Evolutionary conservation across 257 asterid species (phyloP).

Genomic region (Agastache rugosa): DNA sequence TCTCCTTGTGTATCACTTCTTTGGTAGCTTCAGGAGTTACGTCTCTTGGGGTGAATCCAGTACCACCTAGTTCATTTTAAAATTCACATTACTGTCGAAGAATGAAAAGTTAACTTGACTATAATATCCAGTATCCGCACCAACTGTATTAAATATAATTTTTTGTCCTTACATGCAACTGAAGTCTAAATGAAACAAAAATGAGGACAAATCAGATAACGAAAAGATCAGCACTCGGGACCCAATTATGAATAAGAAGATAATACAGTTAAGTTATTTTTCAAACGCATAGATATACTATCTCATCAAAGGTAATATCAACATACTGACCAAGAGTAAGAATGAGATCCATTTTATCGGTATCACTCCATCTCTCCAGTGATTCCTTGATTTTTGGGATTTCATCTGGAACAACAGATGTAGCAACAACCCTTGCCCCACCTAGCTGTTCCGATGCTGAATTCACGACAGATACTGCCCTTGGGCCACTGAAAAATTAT

Average conservation of each 20-base stretch:
- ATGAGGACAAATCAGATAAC: neutral
- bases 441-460: slow-evolving; percentile 84
- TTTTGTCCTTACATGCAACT: neutral
- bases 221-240: neutral
- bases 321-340: slow-evolving; percentile 81
- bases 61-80: slow-evolving; percentile 70
- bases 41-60: slow-evolving; percentile 95
- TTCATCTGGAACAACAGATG: slow-evolving; percentile 87
- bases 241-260: slow-evolving; percentile 6
- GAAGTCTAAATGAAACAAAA: slow-evolving; percentile 13
- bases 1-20: slow-evolving; percentile 76
- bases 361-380: slow-evolving; percentile 84
- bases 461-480: slow-evolving; percentile 87
- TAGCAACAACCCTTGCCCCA: slow-evolving; percentile 74
- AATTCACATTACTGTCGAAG: slow-evolving; percentile 24
- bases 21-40: slow-evolving; percentile 99
- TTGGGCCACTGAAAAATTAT: slow-evolving; percentile 76
- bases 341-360: slow-evolving; percentile 87
- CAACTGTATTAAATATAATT: neutral
- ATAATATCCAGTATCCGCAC: slow-evolving; percentile 11
- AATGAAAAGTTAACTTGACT: slow-evolving; percentile 14
- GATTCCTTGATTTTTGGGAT: slow-evolving; percentile 69
- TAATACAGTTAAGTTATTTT: neutral
- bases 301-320: slow-evolving; percentile 24
- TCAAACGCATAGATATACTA: slow-evolving; percentile 5